Base-by-base conservation (phyloP, 371 early-diverging fungal species). In the Mortierella sp. region DNA sequence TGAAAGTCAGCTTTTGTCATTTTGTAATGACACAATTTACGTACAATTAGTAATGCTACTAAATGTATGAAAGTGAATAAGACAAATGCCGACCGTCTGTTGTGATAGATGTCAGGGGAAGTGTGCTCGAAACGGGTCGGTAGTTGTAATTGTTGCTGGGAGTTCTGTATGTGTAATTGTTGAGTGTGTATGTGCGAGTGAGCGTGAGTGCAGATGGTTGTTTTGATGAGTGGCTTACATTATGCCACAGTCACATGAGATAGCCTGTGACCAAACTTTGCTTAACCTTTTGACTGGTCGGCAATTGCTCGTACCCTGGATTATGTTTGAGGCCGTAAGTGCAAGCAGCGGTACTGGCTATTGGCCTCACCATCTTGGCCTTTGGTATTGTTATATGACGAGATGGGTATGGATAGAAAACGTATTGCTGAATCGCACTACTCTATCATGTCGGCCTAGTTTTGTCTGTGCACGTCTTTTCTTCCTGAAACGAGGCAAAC, bases 241-340 rank as follows among this genome's bases (percentile, higher is more conserved):
- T 5, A 24, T 55, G 55, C 9, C 55, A 55, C 55, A 55, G 55
- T 55, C 55, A 55, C 55, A 55, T 55, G 55, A 35, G 47, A 18
- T 20, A n/a, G 28, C 14, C 1, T 24, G 28, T 55, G 55, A 26
- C n/a, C 49, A 20, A 16, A 16, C 43, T 43, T 43, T 43, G 14
- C 43, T 40, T 40, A 1, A 35, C 35, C 3, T 35, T 35, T 35
- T 35, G 35, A 35, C 35, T 35, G 35, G 35, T 4, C 35, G 43
- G 11, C 43, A 43, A 43, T 16, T 16, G 43, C 11, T 16, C 16
- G 11, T 43, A 5, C 43, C 11, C 43, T 43, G 11, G 43, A 14
- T 8, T 14, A 11, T 43, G 11, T 43, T 43, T 11, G n/a, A n/a
- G n/a, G n/a, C n/a, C n/a, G n/a, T n/a, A n/a, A n/a, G n/a, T 11